Percentiles rank a stretch among this genome's conserved stretches.
phyloP scores from a whole-genome alignment of 2,329 filamentous ascomycete genomes.

The Xylaria sp. region DNA sequence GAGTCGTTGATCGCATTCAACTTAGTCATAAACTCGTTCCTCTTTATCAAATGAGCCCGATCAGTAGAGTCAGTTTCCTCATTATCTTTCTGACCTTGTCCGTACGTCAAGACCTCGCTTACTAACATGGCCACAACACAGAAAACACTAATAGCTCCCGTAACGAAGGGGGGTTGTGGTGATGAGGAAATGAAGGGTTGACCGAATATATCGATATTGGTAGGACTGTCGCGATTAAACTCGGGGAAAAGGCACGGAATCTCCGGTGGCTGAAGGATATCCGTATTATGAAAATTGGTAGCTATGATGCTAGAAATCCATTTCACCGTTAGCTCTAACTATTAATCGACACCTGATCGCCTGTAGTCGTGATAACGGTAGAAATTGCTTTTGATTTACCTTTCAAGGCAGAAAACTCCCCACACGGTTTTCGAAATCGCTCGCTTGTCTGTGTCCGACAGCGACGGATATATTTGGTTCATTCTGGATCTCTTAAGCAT shows the following conservation, averaged over 20 bases:
- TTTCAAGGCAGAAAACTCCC: slow-evolving; percentile 34
- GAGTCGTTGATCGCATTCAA: slow-evolving; percentile 5
- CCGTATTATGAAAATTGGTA: slow-evolving; percentile 11
- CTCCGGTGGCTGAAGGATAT: slow-evolving; percentile 1
- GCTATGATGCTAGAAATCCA: slow-evolving; percentile 9
- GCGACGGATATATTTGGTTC: slow-evolving; percentile 5
- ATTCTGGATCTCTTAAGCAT: slow-evolving; percentile 27
- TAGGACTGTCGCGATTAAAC: neutral
- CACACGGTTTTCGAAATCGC: slow-evolving; percentile 25
- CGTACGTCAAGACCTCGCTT: slow-evolving; percentile 11
- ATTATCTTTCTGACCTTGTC: neutral
- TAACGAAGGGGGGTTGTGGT: slow-evolving; percentile 20
- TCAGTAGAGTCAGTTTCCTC: neutral
- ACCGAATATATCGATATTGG: slow-evolving; percentile 22
- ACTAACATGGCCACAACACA: slow-evolving; percentile 21
- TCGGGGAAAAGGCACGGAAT: slow-evolving; percentile 31
- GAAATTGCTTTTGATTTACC: slow-evolving; percentile 15
- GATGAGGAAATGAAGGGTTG: slow-evolving; percentile 13
- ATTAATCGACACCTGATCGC: neutral
- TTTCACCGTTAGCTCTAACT: slow-evolving; percentile 14
- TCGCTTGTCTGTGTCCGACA: slow-evolving; percentile 17
- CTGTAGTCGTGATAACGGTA: neutral
- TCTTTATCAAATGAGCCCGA: neutral
- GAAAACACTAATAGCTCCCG: slow-evolving; percentile 10
- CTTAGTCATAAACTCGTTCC: neutral